These are phyloP conservation scores for Alternaria incomplexa DNA, from an alignment of 2,329 filamentous ascomycete genomes.

Conservation along the genomic window DNA sequence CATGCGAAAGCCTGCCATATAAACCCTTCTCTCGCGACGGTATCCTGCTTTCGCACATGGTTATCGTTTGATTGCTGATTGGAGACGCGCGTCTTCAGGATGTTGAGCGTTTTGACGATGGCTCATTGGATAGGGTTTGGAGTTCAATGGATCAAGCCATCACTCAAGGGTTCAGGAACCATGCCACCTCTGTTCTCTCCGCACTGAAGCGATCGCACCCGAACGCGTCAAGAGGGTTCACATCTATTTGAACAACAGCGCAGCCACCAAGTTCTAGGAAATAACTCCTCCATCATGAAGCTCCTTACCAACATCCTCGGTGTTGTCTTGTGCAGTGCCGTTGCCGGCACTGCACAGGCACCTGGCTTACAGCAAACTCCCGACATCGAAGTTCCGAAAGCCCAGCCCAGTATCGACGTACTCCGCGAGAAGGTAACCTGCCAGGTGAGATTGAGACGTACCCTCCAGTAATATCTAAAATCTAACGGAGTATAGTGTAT, in stretches of 20 bases:
- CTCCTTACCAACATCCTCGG: not conserved
- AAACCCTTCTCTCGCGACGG: too few relatives aligned
- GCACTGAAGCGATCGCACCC: not conserved
- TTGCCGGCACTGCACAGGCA: not conserved
- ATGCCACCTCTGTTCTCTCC: rapidly evolving
- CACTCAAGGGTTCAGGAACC: not conserved
- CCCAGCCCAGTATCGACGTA: not conserved
- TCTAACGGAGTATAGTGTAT: too few relatives aligned
- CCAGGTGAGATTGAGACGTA: too few relatives aligned
- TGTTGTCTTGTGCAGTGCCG: not conserved
- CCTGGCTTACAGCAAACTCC: not conserved
- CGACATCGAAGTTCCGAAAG: not conserved
- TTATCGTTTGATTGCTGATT: not conserved
- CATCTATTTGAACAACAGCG: too few relatives aligned
- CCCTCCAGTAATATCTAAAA: too few relatives aligned
- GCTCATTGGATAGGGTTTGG: not conserved
- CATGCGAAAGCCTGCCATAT: too few relatives aligned
- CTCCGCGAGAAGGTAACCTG: too few relatives aligned
- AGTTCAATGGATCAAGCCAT: not conserved
- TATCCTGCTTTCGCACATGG: not conserved
- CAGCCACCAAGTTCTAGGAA: too few relatives aligned
- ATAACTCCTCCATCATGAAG: not conserved
- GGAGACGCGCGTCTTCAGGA: not conserved
- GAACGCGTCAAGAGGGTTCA: rapidly evolving
- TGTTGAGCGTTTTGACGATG: not conserved